Base-by-base conservation (phyloP, 345 rosid genomes). In the Kernera saxatilis region DNA sequence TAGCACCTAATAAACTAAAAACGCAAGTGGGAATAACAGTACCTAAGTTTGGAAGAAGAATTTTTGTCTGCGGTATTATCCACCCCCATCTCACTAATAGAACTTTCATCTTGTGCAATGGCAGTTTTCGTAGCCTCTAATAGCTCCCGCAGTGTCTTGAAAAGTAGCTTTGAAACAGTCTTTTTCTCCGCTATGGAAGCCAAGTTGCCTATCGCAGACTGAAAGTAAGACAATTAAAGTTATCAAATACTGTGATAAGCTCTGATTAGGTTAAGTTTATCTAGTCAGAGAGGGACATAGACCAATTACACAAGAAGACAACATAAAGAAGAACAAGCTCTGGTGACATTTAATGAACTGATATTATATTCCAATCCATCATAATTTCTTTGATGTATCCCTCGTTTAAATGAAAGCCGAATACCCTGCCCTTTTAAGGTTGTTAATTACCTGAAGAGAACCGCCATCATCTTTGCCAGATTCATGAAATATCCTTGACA, bases 381-480 rank as follows among this genome's bases (percentile, higher is more conserved):
- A 64, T 27, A 54, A 52, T 25, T 25, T 46, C 25, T 46, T 44
- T 45, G 49, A 26, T 58, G 67, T 27, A 26, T 26, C 57, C 35
- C 12, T 51, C 10, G 10, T 50, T 14, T 13, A 56, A 17, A 61
- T 17, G 50, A 40, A 52, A 69, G 55, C 41, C 36, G 3, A 50
- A 46, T 43, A 69, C 15, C 33, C 51, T 56, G 26, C 51, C 23
- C 52, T 62, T 27, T 27, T 33, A 46, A 67, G 44, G 30, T 21
- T 68, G 64, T 15, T 52, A 68, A 21, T 39, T 84, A 94, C 96
- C 99, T 85, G 93, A 81, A 94, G 80, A 75, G 81, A 88, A 79
- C 93, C 99, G 52, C 93, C 99, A 50, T 93, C 95, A 74, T 89
- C 96, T 54, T 85, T 83, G 32, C 79, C 49, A 53, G 95, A 88